Evolutionary conservation across 2,329 filamentous ascomycete species (phyloP), one percentile per base, ranked within the genome.

Genomic region (Clonostachys rosea): DNA sequence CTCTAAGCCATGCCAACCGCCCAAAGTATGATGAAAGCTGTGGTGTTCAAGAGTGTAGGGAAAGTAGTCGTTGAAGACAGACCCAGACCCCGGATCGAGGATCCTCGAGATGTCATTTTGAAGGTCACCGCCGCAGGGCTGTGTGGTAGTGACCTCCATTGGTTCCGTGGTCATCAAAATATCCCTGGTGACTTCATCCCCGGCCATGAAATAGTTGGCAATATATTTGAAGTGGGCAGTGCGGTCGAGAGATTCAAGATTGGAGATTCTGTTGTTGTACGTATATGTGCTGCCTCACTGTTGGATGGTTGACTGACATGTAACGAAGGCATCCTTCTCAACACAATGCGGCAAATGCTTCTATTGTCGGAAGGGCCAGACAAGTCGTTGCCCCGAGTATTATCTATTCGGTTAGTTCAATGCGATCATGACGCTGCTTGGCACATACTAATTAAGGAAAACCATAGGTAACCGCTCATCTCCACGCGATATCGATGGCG

Each of bases 141-240:
- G 52, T 87, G 83, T 58, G 83, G 80, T 53, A 91, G 87, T 59
- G 91, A 96, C 61, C 75, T 96, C 36, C 91, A 96, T 66, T 83
- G 89, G 47, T 96, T 85, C 69, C 86, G 91, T 42, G 91, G 91
- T 36, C 85, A 90, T 57, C 83, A 95, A 61, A 76, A 82, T 20
- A 86, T 83, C 6, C 74, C 67, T 1, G 80, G 85, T 0, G 79
- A 75, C 30, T 81, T 80, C 56, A 76, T 83, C 47, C 83, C 83
- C 86, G 88, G 90, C 49, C 91, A 96, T 63, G 91, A 96, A 61
- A 95, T 95, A 60, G 89, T 88, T 2, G 91, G 91, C 6, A 77
- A 75, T 20, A 81, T 95, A 10, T 76, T 84, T 35, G 80, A 87
- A 52, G 70, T 77, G 40, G 91, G 91, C 1, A 84, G 79, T 56